Evolutionary conservation across 2,329 filamentous ascomycete genomes (phyloP), one percentile per base, ranked within the genome.

Genomic region (Sporothrix curviconia): DNA sequence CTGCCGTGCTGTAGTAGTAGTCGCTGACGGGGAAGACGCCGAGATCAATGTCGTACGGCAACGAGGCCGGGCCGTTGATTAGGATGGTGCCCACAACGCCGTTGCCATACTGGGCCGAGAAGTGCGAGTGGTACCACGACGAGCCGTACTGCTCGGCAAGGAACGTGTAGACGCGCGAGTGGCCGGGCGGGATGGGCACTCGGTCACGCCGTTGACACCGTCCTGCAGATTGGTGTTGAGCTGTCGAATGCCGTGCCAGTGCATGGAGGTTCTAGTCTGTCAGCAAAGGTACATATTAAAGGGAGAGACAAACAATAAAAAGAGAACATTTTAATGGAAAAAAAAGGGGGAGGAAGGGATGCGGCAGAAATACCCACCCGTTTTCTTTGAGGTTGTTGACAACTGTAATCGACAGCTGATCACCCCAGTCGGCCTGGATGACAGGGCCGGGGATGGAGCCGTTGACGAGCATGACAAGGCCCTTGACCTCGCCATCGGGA

Each of bases 121-220:
- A 75, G 63, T 80, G 78, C 28, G 73, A 76, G 64, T 81, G 78
- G 61, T 78, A 79, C 70, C 69, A 72, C 12, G 66, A 64, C 4
- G 68, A 69, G 6, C 71, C 72, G 59, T 73, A 73, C 61, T 74
- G 71, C 4, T 63, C 65, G 15, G 67, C 68, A 36, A 63, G 65
- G 61, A 72, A 74, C 1, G 64, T 64, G 63, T 74, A 74, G 0
- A 67, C 70, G 28, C 66, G 66, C 7, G 65, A 68, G 15, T 72
- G 64, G 24, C 75, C 76, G 0, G 78, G 77, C 14, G 78, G 70
- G 55, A 82, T 78, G 2, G 81, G 64, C 81, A 84, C 64, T 84
- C 78, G 0, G 69, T 71, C 17, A 70, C 60, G 28, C 67, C 68
- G 28, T 67, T 66, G 24, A 69, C 69, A 14, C 69, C 69, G 34